phyloP scores from a whole-genome alignment of 2,329 filamentous ascomycete genomes.

The Fusarium sublunatum region DNA sequence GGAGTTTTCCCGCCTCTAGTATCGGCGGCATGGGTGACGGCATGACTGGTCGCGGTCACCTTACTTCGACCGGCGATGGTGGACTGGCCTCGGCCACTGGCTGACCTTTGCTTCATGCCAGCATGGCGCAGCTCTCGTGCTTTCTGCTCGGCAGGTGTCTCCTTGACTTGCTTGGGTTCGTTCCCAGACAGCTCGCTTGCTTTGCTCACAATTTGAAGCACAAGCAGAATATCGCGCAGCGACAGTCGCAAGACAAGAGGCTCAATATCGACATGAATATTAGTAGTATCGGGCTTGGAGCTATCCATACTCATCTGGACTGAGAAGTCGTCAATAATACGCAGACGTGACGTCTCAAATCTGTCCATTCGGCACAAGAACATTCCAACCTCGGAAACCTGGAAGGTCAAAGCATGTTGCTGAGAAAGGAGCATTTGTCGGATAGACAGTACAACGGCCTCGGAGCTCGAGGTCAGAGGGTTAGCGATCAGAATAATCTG shows the following conservation, averaged over 20 bases:
- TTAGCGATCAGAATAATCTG: slow-evolving; percentile 98
- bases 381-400: slow-evolving; percentile 96
- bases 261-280: slow-evolving; percentile 88
- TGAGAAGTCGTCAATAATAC: slow-evolving; percentile 97
- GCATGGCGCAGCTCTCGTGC: slow-evolving; percentile 63
- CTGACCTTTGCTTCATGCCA: slow-evolving; percentile 65
- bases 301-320: slow-evolving; percentile 88
- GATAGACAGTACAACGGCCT: slow-evolving; percentile 94
- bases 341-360: slow-evolving; percentile 88
- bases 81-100: slow-evolving; percentile 66
- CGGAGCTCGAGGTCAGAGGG: slow-evolving; percentile 86
- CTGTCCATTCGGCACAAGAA: slow-evolving; percentile 98
- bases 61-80: slow-evolving; percentile 56
- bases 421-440: slow-evolving; percentile 94
- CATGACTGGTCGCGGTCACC: slow-evolving; percentile 53
- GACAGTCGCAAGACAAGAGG: slow-evolving; percentile 91
- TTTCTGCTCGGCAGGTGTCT: slow-evolving; percentile 63
- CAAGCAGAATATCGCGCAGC: slow-evolving; percentile 91
- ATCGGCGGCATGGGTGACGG: slow-evolving; percentile 37
- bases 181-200: slow-evolving; percentile 86
- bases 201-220: slow-evolving; percentile 90
- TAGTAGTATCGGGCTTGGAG: slow-evolving; percentile 72
- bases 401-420: slow-evolving; percentile 92
- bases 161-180: slow-evolving; percentile 59
- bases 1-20: slow-evolving; percentile 35